A percentile compares a stretch with the other conserved stretches of the same genome.
Conservation (phyloP, 176 grass and related monocot species). For the Oryza australiensis region DNA sequence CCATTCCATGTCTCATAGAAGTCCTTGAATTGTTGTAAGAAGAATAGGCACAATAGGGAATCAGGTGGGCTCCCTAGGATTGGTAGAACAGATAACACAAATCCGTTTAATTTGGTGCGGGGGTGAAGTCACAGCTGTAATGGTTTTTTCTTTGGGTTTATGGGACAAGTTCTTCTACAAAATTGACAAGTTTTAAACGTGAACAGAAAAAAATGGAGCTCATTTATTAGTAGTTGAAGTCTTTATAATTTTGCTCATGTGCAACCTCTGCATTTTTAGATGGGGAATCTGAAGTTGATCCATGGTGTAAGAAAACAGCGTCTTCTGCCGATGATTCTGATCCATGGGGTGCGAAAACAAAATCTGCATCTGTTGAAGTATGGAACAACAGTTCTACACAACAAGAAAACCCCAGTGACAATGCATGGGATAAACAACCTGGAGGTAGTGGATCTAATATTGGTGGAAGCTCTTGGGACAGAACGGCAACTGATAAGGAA, state of each 20-base stretch:
- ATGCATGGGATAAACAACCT: slow-evolving; percentile 49
- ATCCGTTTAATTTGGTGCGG: slow-evolving; percentile 1
- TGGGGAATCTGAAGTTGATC: slow-evolving; percentile 48
- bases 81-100: neutral
- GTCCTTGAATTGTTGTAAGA: slow-evolving; percentile 12
- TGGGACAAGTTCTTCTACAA: neutral
- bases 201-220: neutral
- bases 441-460: slow-evolving; percentile 38
- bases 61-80: neutral
- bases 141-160: slow-evolving; percentile 3
- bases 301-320: slow-evolving; percentile 50
- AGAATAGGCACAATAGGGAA: neutral
- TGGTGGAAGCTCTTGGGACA: slow-evolving; percentile 51
- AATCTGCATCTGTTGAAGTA: slow-evolving; percentile 31
- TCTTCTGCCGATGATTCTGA: slow-evolving; percentile 43
- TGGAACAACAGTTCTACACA: slow-evolving; percentile 42
- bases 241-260: slow-evolving; percentile 24
- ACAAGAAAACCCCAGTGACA: slow-evolving; percentile 27
- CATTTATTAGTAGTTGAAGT: slow-evolving; percentile 16
- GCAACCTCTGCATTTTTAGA: slow-evolving; percentile 38
- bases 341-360: slow-evolving; percentile 48
- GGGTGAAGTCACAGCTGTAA: neutral
- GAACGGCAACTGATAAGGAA: slow-evolving; percentile 34
- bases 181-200: neutral
- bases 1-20: neutral